Evolutionary conservation across 2,329 filamentous ascomycete genomes (phyloP).

Genomic region (Fusarium udum): DNA sequence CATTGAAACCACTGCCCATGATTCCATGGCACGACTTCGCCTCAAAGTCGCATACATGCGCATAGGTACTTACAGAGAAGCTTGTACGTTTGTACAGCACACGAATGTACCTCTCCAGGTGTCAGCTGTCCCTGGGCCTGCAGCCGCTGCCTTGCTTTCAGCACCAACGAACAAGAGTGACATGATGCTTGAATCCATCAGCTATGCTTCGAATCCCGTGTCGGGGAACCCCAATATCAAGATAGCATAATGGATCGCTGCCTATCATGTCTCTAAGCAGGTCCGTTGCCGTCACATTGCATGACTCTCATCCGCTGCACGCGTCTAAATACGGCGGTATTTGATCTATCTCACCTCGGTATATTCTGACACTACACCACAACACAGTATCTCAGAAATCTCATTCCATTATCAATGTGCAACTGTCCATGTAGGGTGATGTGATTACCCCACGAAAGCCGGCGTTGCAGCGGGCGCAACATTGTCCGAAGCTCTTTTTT

Average conservation of each 20-base stretch:
- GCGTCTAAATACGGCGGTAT: conserved; percentile 20
- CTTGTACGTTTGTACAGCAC: neutral
- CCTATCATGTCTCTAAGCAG: conserved; percentile 24
- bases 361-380: conserved; percentile 6
- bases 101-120: conserved; percentile 9
- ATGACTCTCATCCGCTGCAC: conserved; percentile 24
- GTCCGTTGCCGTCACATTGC: conserved; percentile 25
- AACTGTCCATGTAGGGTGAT: conserved; percentile 21
- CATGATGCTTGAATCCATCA: conserved; percentile 17
- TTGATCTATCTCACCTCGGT: conserved; percentile 10
- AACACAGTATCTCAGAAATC: conserved; percentile 12
- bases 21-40: conserved; percentile 18
- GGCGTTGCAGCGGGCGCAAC: conserved; percentile 36
- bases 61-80: conserved; percentile 7
- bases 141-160: conserved; percentile 16
- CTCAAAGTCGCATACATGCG: conserved; percentile 16
- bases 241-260: conserved; percentile 9
- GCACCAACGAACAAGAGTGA: conserved; percentile 12
- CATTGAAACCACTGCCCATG: neutral
- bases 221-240: conserved; percentile 16
- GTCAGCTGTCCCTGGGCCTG: conserved; percentile 27
- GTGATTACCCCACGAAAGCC: conserved; percentile 37
- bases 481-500: conserved; percentile 7
- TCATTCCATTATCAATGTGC: conserved; percentile 15
- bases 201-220: conserved; percentile 23